A percentile compares a stretch with the other conserved stretches of the same genome.
Conservation (phyloP, 768 basidiomycete species). For the Strobilomyces echinocephalus region DNA sequence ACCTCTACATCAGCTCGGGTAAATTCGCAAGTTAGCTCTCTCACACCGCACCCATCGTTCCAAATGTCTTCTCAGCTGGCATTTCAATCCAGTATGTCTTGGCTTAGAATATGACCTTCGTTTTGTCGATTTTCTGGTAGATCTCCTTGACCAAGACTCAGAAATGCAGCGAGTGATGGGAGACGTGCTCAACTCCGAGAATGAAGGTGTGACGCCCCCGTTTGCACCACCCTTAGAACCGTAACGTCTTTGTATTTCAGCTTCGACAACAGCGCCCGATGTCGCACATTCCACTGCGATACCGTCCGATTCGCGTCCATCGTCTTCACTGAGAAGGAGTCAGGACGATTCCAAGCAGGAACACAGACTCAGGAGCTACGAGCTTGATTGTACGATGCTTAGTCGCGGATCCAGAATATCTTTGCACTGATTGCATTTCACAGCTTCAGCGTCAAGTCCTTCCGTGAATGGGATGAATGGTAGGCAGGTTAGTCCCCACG, state of each 20-base stretch:
- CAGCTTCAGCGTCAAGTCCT: conserved; percentile 30
- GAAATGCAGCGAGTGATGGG: conserved; percentile 67
- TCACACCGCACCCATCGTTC: conserved; percentile 50
- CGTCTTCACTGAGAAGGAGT: conserved; percentile 10
- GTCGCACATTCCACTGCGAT: conserved; percentile 1
- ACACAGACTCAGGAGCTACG: conserved; percentile 10
- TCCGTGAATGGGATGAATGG: conserved; percentile 13
- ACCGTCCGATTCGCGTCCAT: conserved; percentile 11
- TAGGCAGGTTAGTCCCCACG: conserved; percentile 18
- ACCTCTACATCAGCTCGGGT: conserved; percentile 35
- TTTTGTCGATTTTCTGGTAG: conserved; percentile 30
- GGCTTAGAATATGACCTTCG: not conserved
- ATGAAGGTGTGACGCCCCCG: conserved; percentile 24
- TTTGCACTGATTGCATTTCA: not conserved
- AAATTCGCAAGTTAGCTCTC: conserved; percentile 47
- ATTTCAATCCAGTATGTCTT: conserved; percentile 52
- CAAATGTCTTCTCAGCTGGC: conserved; percentile 49
- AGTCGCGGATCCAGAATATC: not conserved
- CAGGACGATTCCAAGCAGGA: conserved; percentile 1
- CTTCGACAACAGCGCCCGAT: conserved; percentile 10
- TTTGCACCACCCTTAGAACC: not conserved
- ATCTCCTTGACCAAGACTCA: conserved; percentile 64
- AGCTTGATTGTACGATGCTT: conserved; percentile 16
- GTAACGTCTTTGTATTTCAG: conserved; percentile 6
- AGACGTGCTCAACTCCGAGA: conserved; percentile 50